Evolutionary conservation across 371 early-diverging fungal genomes (phyloP).

Genomic region (Nematocida ausubeli): DNA sequence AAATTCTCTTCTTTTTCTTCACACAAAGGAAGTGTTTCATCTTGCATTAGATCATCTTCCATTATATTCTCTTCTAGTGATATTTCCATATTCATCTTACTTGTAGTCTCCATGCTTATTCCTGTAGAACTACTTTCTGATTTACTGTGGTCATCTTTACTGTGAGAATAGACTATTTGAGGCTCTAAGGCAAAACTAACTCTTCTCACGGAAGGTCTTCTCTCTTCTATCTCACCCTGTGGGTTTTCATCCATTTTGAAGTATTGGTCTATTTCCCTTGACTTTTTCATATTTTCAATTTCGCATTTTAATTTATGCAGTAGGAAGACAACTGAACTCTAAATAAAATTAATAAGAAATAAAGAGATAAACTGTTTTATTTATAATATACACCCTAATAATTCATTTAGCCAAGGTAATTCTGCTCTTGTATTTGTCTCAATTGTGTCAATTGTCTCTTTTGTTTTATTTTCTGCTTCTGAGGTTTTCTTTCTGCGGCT

Average conservation of each 20-base stretch:
- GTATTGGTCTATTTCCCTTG: conserved; percentile 38
- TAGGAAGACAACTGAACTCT: too few relatives aligned
- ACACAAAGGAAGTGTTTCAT: conserved; percentile 32
- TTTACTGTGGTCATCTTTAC: conserved; percentile 5
- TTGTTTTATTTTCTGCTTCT: background rate
- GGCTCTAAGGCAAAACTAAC: conserved; percentile 53
- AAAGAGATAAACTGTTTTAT: background rate
- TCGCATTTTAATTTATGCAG: conserved; percentile 31
- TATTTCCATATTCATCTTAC: background rate
- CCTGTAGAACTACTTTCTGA: conserved; percentile 32
- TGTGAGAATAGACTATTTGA: conserved; percentile 4
- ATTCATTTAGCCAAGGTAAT: conserved; percentile 37
- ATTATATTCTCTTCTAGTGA: conserved; percentile 2
- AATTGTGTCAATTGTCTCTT: background rate
- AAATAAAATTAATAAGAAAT: background rate
- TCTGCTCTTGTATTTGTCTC: background rate
- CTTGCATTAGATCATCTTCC: conserved; percentile 11
- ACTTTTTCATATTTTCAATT: conserved; percentile 30
- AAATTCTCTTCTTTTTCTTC: conserved; percentile 53
- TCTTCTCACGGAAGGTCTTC: conserved; percentile 41
- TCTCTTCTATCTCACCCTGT: conserved; percentile 20
- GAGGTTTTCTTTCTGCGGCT: background rate
- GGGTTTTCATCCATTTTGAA: conserved; percentile 19
- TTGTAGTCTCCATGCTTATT: conserved; percentile 8
- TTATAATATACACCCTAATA: conserved; percentile 17